Evolutionary conservation across 345 rosid species (phyloP).

Genomic region (Brassica napus): DNA sequence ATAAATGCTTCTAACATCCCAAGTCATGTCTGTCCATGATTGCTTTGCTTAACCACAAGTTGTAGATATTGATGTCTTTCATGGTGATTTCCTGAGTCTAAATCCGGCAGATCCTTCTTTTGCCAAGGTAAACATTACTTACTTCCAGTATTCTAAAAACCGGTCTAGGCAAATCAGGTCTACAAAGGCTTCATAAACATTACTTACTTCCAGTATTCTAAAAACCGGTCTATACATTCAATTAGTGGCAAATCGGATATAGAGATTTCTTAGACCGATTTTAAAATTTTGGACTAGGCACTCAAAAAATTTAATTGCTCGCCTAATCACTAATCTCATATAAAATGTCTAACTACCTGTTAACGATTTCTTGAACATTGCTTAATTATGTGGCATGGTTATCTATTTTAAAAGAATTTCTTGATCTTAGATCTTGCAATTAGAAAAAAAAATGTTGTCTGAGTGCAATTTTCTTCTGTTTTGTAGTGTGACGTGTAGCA

Average conservation of each 20-base stretch:
- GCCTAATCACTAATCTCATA: too few species aligned
- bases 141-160: background rate
- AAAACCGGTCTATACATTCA: too few species aligned
- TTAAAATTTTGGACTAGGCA: too few species aligned
- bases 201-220: too few species aligned
- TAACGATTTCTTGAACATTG: too few species aligned
- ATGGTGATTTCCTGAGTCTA: slow-evolving; percentile 69
- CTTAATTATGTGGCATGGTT: background rate
- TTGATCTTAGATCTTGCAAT: slow-evolving; percentile 4
- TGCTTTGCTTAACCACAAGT: slow-evolving; percentile 43
- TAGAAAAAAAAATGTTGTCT: background rate
- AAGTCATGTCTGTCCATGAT: background rate
- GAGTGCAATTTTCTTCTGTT: background rate
- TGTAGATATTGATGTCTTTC: slow-evolving; percentile 50
- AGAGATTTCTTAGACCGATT: too few species aligned
- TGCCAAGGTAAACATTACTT: slow-evolving; percentile 52
- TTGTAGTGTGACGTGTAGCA: background rate
- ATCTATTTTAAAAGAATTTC: background rate
- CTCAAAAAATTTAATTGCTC: too few species aligned
- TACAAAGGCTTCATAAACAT: too few species aligned
- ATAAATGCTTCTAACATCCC: background rate
- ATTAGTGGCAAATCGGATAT: too few species aligned
- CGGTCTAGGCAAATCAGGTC: too few species aligned
- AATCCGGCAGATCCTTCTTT: slow-evolving; percentile 61
- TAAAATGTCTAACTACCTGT: too few species aligned